Evolutionary conservation across 2,329 filamentous ascomycete genomes (phyloP).

Genomic region (Aureobasidium sp.): DNA sequence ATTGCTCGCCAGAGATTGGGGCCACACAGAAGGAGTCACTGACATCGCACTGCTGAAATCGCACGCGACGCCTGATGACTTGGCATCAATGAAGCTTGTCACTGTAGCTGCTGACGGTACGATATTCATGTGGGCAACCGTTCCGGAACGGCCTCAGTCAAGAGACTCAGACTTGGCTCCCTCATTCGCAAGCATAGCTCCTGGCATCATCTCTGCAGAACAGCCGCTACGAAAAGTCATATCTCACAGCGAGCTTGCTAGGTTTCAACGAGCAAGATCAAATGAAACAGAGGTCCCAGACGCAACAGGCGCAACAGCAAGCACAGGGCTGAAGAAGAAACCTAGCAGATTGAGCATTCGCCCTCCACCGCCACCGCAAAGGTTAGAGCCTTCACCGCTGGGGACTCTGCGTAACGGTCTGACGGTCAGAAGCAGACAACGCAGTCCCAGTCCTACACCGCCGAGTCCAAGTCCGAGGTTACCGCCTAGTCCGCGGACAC

Average conservation of each 20-base stretch:
- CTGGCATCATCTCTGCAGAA: constrained; percentile 54
- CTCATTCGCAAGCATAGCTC: constrained; percentile 21
- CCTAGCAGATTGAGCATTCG: constrained; percentile 17
- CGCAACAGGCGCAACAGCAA: constrained; percentile 49
- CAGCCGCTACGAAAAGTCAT: constrained; percentile 87
- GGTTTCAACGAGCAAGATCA: constrained; percentile 67
- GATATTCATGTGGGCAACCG: constrained; percentile 54
- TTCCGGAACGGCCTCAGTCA: constrained; percentile 16
- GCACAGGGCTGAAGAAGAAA: constrained; percentile 60
- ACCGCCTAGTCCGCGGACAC: constrained; percentile 31
- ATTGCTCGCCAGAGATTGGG: constrained; percentile 91
- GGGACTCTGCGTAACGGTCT: constrained; percentile 46
- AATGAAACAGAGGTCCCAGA: constrained; percentile 43
- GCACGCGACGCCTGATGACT: constrained; percentile 25
- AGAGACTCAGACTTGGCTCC: constrained; percentile 8
- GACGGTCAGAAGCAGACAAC: constrained; percentile 27
- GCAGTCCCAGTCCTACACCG: constrained; percentile 33
- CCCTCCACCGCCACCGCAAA: constrained; percentile 11
- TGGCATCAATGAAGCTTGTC: constrained; percentile 53
- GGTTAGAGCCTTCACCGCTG: constrained; percentile 33
- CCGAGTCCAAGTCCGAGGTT: constrained; percentile 36
- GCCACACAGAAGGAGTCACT: constrained; percentile 94
- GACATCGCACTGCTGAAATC: constrained; percentile 71
- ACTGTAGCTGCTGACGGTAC: constrained; percentile 58
- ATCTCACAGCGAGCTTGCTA: constrained; percentile 87